Conservation (phyloP, 179 eudicot genomes). For the Vitellaria paradoxa region DNA sequence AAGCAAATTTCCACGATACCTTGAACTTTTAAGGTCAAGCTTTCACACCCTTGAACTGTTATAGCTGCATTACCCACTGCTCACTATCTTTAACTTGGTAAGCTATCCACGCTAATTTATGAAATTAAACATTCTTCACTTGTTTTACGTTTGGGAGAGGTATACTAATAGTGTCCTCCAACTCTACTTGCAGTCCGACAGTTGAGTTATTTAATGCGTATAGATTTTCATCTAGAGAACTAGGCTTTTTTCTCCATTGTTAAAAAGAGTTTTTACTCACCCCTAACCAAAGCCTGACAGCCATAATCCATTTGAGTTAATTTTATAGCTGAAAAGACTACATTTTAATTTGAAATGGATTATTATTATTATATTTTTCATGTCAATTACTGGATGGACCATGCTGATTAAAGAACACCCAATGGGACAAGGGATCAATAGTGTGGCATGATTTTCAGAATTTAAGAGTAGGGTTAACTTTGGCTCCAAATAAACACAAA, state of each 20-base stretch:
- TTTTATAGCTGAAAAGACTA: background rate
- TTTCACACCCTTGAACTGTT: conserved; percentile 3
- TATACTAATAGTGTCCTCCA: no score
- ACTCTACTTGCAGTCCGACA: no score
- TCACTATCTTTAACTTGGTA: no score
- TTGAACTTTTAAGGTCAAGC: background rate
- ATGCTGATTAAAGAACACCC: background rate
- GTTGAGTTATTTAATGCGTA: no score
- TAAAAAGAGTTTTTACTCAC: background rate
- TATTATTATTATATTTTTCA: background rate
- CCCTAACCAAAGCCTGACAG: background rate
- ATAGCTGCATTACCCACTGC: no score
- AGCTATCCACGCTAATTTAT: no score
- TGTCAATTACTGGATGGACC: background rate
- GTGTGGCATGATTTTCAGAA: no score
- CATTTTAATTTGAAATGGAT: no score
- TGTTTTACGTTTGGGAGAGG: no score
- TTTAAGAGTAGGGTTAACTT: background rate
- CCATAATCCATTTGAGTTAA: background rate
- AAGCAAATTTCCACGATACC: background rate
- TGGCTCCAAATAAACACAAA: background rate
- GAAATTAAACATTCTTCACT: no score
- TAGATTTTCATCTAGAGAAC: no score
- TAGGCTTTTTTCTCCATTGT: no score
- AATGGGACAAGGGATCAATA: background rate